phyloP scores from a whole-genome alignment of 106 monocot species.

The Alisma plantagoaquatica region DNA sequence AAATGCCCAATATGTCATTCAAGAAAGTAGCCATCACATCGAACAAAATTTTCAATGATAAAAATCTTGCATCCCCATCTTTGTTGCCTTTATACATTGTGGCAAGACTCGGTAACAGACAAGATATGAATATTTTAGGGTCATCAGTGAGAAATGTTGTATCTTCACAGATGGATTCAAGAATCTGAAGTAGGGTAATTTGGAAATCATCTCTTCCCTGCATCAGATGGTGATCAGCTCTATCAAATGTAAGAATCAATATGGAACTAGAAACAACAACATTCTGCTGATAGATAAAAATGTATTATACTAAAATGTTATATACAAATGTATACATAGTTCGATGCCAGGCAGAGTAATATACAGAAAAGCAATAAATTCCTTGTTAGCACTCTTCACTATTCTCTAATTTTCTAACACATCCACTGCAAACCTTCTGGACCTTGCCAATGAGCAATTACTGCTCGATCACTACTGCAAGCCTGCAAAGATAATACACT shows the following conservation, averaged over 20 bases:
- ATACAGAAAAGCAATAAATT: background rate
- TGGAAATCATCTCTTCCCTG: slow-evolving; percentile 98
- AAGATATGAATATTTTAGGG: slow-evolving; percentile 42
- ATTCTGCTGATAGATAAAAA: too few relatives aligned
- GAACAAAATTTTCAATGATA: slow-evolving; percentile 87
- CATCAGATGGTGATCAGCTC: too few relatives aligned
- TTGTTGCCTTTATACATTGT: slow-evolving; percentile 84
- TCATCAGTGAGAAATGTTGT: slow-evolving; percentile 47
- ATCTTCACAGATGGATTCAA: slow-evolving; percentile 79
- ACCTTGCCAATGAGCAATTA: too few relatives aligned
- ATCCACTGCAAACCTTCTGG: too few relatives aligned
- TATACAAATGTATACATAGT: too few relatives aligned
- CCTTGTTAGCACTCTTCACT: background rate
- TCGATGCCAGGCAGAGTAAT: too few relatives aligned
- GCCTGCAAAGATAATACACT: too few relatives aligned
- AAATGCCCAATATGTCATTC: slow-evolving; percentile 21
- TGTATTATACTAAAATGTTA: too few relatives aligned
- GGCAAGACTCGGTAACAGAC: slow-evolving; percentile 66
- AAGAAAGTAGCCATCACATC: slow-evolving; percentile 70
- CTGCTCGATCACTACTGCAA: too few relatives aligned
- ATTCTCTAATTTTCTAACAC: too few relatives aligned
- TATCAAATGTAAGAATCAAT: too few relatives aligned
- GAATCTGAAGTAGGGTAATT: slow-evolving; percentile 66
- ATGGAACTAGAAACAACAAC: too few relatives aligned
- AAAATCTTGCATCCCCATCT: slow-evolving; percentile 90